Evolutionary conservation across 176 grass and related monocot genomes (phyloP).

Genomic region (Pharus latifolius): DNA sequence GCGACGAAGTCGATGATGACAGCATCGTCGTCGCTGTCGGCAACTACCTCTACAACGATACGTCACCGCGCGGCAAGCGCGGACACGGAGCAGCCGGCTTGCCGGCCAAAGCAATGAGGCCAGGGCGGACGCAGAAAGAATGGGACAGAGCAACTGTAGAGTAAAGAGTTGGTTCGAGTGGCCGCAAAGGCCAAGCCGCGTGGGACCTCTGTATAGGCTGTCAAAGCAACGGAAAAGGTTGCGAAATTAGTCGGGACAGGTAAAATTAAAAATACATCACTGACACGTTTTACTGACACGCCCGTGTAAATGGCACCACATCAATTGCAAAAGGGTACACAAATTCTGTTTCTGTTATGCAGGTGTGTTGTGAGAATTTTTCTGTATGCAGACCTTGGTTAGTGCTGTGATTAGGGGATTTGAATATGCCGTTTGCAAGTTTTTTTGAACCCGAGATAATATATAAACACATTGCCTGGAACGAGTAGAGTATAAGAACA

Average conservation of each 20-base stretch:
- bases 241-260: not conserved
- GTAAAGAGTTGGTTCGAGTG: not conserved
- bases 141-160: constrained; percentile 16
- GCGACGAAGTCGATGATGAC: not conserved
- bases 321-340: not conserved
- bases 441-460: no score
- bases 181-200: constrained; percentile 9
- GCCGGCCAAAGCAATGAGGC: constrained; percentile 35
- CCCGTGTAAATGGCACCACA: constrained; percentile 8
- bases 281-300: constrained; percentile 21
- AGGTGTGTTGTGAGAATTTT: no score
- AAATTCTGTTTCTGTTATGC: no score
- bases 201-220: constrained; percentile 19
- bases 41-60: not conserved
- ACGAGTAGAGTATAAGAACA: no score
- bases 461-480: no score
- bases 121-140: not conserved
- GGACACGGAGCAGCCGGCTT: not conserved
- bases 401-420: no score
- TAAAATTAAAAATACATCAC: no score
- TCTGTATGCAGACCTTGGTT: no score
- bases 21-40: not conserved
- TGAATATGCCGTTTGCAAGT: no score
- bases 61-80: not conserved
- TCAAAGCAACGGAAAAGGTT: not conserved